Conservation (phyloP, 2,329 filamentous ascomycete genomes). For the Venturia carpophila region DNA sequence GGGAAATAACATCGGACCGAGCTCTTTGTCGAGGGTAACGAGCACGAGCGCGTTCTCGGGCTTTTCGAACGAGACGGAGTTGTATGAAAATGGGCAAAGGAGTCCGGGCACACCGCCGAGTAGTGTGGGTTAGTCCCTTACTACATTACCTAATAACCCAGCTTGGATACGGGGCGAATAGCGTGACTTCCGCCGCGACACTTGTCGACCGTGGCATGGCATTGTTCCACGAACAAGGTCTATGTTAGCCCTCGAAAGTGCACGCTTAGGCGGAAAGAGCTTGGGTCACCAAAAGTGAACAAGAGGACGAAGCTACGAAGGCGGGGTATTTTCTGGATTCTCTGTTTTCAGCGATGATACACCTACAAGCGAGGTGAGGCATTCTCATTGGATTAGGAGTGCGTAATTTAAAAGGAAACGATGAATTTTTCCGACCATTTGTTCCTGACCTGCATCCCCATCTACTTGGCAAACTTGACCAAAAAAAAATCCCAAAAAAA, state of each 20-base stretch:
- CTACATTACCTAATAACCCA: not conserved
- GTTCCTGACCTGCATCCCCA: no score
- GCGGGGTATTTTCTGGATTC: not conserved
- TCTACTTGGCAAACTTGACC: no score
- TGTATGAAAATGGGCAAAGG: slow-evolving; percentile 15
- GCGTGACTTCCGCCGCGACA: not conserved
- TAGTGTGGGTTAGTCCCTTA: slow-evolving; percentile 11
- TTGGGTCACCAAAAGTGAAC: not conserved
- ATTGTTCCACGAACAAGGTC: no score
- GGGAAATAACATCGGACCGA: not conserved
- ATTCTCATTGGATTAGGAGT: not conserved
- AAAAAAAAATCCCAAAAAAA: no score
- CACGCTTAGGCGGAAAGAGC: no score
- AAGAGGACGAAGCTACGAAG: not conserved
- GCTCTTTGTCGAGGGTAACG: slow-evolving; percentile 12
- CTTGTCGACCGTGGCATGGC: not conserved
- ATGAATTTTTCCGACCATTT: no score
- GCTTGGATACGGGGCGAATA: not conserved
- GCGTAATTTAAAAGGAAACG: no score
- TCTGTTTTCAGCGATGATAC: slow-evolving; percentile 1
- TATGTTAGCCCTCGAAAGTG: no score
- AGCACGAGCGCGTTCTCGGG: slow-evolving; percentile 17
- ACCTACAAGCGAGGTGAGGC: not conserved
- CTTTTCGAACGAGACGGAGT: slow-evolving; percentile 19
- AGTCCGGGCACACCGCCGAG: slow-evolving; percentile 13